These are phyloP conservation scores for Teratosphaeria viscida DNA, from an alignment of 2,329 filamentous ascomycete genomes.

Conservation along the genomic window DNA sequence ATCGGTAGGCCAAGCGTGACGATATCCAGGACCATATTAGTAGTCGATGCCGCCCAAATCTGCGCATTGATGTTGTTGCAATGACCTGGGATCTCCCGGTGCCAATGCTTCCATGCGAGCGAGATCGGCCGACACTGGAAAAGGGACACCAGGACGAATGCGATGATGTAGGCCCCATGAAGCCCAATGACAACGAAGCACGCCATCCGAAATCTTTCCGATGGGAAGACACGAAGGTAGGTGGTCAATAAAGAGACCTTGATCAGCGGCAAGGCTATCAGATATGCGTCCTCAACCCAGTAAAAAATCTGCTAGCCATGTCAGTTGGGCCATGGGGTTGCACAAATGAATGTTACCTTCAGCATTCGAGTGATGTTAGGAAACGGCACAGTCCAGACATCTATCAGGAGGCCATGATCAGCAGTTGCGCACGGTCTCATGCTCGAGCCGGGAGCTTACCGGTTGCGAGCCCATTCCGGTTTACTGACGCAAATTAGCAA, in stretches of 20 bases:
- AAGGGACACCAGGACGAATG: slow-evolving; percentile 5
- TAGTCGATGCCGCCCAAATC: slow-evolving; percentile 5
- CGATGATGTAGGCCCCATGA: slow-evolving; percentile 1
- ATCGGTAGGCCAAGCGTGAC: slow-evolving; percentile 12
- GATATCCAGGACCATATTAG: slow-evolving; percentile 12
- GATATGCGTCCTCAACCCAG: slow-evolving; percentile 7
- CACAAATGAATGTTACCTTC: background rate
- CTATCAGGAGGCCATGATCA: slow-evolving; percentile 3
- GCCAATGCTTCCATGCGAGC: slow-evolving; percentile 7
- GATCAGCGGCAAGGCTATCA: slow-evolving; percentile 14
- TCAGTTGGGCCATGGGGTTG: background rate
- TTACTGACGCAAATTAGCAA: background rate
- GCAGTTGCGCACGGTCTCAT: background rate
- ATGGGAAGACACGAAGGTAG: slow-evolving; percentile 27
- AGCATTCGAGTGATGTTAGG: slow-evolving; percentile 10
- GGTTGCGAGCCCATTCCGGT: background rate
- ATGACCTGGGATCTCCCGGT: slow-evolving; percentile 2
- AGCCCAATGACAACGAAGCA: slow-evolving; percentile 15
- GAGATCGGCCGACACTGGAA: slow-evolving; percentile 7
- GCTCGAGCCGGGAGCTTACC: background rate
- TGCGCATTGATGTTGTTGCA: slow-evolving; percentile 10
- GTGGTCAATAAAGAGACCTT: slow-evolving; percentile 25
- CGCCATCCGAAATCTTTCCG: slow-evolving; percentile 18
- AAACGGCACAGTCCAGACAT: slow-evolving; percentile 14
- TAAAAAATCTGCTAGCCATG: slow-evolving; percentile 1